A percentile compares a stretch with the other conserved stretches of the same genome.
phyloP scores from a whole-genome alignment of 495 filamentous ascomycete species.

The Neurospora hispaniola region DNA sequence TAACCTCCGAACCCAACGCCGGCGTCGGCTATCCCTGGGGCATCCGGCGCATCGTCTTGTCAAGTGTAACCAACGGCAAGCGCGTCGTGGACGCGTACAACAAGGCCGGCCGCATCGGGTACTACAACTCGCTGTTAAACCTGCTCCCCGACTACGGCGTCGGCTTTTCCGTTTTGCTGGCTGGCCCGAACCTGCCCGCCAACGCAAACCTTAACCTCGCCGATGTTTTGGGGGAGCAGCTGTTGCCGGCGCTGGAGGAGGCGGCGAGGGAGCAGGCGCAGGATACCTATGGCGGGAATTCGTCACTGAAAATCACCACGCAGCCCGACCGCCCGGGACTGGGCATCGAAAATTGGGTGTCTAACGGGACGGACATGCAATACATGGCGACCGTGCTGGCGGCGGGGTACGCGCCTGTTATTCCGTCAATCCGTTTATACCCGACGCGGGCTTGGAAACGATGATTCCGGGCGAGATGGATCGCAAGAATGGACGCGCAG shows the following conservation, averaged over 20 bases:
- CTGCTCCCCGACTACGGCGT: slow-evolving; percentile 44
- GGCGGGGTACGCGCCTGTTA: slow-evolving; percentile 20
- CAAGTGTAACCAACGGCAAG: slow-evolving; percentile 25
- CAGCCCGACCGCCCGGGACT: slow-evolving; percentile 33
- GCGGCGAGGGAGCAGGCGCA: slow-evolving; percentile 35
- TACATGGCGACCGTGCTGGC: slow-evolving; percentile 21
- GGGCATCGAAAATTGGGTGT: slow-evolving; percentile 36
- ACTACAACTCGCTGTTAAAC: slow-evolving; percentile 34
- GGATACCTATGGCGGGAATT: slow-evolving; percentile 30
- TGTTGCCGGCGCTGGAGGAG: slow-evolving; percentile 34
- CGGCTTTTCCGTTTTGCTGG: slow-evolving; percentile 27
- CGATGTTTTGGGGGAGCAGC: slow-evolving; percentile 31
- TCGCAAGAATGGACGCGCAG: slow-evolving; percentile 1
- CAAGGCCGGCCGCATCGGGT: slow-evolving; percentile 40
- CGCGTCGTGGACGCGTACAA: slow-evolving; percentile 41
- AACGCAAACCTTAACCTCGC: slow-evolving; percentile 38
- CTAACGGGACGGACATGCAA: slow-evolving; percentile 41
- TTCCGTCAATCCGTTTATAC: slow-evolving; percentile 37
- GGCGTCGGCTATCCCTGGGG: slow-evolving; percentile 51
- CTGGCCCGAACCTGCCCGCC: slow-evolving; percentile 35
- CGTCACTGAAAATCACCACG: slow-evolving; percentile 26
- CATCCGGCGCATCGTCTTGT: slow-evolving; percentile 29
- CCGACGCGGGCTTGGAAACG: slow-evolving; percentile 36
- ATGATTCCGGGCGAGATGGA: neutral
- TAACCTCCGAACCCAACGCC: slow-evolving; percentile 36